A percentile compares a stretch with the other conserved stretches of the same genome.
These are phyloP conservation scores for Borovskyia barvae DNA, from an alignment of 208 protist species.

Conservation along the genomic window DNA sequence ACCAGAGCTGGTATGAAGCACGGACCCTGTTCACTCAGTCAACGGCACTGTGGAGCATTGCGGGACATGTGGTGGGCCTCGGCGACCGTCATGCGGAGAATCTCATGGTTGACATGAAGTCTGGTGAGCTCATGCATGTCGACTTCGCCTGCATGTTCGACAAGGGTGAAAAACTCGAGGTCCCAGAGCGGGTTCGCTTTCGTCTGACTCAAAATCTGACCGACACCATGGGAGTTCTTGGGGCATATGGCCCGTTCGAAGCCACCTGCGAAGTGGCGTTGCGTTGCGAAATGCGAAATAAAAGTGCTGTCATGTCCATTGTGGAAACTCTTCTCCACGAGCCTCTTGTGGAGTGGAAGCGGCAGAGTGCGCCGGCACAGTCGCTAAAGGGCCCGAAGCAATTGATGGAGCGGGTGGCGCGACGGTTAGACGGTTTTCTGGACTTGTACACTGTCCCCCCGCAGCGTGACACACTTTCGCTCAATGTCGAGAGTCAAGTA, in stretches of 20 bases:
- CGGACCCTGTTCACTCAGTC: conserved; percentile 87
- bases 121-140: conserved; percentile 92
- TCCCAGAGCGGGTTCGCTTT: conserved; percentile 96
- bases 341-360: conserved; percentile 94
- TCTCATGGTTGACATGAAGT: conserved; percentile 88
- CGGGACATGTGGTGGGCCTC: conserved; percentile 94
- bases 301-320: conserved; percentile 93
- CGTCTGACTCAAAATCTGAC: conserved; percentile 96
- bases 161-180: conserved; percentile 91
- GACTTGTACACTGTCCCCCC: conserved; percentile 65
- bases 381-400: conserved; percentile 36
- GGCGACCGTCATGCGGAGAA: conserved; percentile 96
- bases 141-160: conserved; percentile 98
- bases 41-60: conserved; percentile 94
- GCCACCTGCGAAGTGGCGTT: conserved; percentile 85
- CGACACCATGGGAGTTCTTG: conserved; percentile 94
- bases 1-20: conserved; percentile 90
- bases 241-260: conserved; percentile 92
- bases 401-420: conserved; percentile 69
- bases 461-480: conserved; percentile 61
- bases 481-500: conserved; percentile 93
- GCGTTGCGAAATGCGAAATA: conserved; percentile 88
- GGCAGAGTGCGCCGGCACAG: conserved; percentile 13
- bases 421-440: conserved; percentile 79
- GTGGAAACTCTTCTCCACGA: conserved; percentile 96